Conservation (phyloP, 2,329 filamentous ascomycete genomes). For the Thelonectria olida region DNA sequence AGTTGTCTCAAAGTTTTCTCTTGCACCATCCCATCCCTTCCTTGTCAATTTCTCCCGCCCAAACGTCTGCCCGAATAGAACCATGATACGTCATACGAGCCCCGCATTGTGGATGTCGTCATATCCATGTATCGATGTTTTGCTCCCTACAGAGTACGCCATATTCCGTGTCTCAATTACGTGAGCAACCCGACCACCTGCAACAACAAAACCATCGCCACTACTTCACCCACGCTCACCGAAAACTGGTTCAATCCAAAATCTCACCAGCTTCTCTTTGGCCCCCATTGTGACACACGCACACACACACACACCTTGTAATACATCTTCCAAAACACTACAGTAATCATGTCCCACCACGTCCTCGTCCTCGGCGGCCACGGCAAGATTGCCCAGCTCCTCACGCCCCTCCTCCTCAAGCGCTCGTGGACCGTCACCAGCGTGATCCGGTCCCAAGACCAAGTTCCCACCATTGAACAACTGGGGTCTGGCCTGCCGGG, state of each 20-base stretch:
- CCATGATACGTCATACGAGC: slow-evolving; percentile 16
- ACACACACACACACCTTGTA: not conserved
- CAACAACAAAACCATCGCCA: slow-evolving; percentile 7
- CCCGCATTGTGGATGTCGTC: slow-evolving; percentile 29
- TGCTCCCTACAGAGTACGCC: not conserved
- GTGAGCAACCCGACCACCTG: slow-evolving; percentile 13
- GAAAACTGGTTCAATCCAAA: not conserved
- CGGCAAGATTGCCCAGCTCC: slow-evolving; percentile 78
- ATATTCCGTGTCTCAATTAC: slow-evolving; percentile 8
- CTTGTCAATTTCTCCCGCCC: not conserved
- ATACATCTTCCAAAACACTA: not conserved
- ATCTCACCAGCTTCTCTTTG: not conserved
- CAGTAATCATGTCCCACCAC: slow-evolving; percentile 50
- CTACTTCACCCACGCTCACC: not conserved
- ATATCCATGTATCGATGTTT: no score
- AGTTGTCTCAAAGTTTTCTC: not conserved
- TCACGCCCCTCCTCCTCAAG: slow-evolving; percentile 80
- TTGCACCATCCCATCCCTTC: not conserved
- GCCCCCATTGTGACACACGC: not conserved
- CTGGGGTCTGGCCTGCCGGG: slow-evolving; percentile 68
- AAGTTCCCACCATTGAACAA: slow-evolving; percentile 70
- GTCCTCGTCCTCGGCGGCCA: slow-evolving; percentile 84
- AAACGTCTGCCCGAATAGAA: not conserved
- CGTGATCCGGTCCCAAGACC: slow-evolving; percentile 77
- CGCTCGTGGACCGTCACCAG: slow-evolving; percentile 82